These are phyloP conservation scores for Pseudocercospora macadamiae DNA, from an alignment of 2,329 filamentous ascomycete species.

Conservation along the genomic window DNA sequence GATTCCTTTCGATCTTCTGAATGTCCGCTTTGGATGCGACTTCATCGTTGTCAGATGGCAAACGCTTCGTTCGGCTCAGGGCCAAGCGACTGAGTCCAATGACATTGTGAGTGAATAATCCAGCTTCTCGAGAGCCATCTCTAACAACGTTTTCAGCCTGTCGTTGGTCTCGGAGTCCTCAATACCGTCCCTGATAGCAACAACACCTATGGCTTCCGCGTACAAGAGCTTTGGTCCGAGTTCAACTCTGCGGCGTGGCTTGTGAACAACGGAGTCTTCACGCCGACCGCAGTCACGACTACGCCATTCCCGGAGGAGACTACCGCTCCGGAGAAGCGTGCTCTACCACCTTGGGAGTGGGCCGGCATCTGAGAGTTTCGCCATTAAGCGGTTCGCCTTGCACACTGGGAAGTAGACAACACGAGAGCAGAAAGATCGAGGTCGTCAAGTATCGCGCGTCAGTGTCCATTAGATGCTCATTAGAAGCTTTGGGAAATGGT, in stretches of 20 bases:
- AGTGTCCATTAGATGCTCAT: too few relatives aligned
- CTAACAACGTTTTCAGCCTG: constrained; percentile 21
- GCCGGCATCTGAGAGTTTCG: neutral
- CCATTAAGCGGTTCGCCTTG: too few relatives aligned
- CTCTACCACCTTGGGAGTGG: constrained; percentile 4
- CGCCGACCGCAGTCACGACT: constrained; percentile 18
- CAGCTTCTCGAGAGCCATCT: neutral
- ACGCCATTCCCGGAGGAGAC: constrained; percentile 11
- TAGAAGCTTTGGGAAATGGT: too few relatives aligned
- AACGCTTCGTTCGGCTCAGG: constrained; percentile 25
- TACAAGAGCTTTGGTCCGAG: constrained; percentile 32
- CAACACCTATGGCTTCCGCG: constrained; percentile 30
- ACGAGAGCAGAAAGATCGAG: too few relatives aligned
- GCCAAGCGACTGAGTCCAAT: constrained; percentile 27
- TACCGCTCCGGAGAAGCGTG: neutral
- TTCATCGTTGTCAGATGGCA: constrained; percentile 31
- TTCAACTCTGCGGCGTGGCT: constrained; percentile 36
- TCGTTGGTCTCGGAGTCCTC: constrained; percentile 28
- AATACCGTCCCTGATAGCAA: constrained; percentile 27
- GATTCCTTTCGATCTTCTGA: constrained; percentile 34
- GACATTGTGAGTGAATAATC: constrained; percentile 26
- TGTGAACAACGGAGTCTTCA: constrained; percentile 31
- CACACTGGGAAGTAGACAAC: too few relatives aligned
- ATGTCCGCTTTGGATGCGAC: constrained; percentile 33
- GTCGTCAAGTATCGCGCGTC: too few relatives aligned